These are phyloP conservation scores for Saccharomyces hybrid DNA, from an alignment of 1,139 yeast species.

Conservation along the genomic window DNA sequence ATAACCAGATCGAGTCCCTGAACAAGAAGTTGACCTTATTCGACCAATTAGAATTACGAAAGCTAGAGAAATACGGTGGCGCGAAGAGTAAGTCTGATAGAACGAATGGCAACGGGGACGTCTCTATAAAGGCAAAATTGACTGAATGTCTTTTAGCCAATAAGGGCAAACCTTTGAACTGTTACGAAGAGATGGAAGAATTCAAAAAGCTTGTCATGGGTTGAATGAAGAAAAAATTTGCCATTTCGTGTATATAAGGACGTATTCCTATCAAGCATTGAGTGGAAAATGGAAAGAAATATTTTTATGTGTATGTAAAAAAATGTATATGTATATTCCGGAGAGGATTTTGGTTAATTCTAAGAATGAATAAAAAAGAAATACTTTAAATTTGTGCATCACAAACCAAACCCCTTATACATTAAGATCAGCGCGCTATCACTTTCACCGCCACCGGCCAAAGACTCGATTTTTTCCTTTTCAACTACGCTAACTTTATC, in stretches of 20 bases:
- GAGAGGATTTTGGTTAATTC: neutral
- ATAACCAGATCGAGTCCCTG: constrained; percentile 40
- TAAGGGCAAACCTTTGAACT: constrained; percentile 68
- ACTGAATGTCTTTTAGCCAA: constrained; percentile 61
- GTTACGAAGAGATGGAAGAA: constrained; percentile 77
- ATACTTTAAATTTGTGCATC: constrained; percentile 1
- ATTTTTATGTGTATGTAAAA: neutral
- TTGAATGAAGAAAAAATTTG: neutral
- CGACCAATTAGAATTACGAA: constrained; percentile 33
- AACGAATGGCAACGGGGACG: neutral
- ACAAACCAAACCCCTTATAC: constrained; percentile 68
- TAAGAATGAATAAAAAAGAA: neutral
- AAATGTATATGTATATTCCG: neutral
- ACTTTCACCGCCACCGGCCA: constrained; percentile 97
- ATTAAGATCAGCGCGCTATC: constrained; percentile 87
- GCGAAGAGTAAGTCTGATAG: constrained; percentile 39
- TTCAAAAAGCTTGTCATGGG: constrained; percentile 43
- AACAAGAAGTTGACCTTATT: constrained; percentile 36
- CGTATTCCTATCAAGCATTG: neutral
- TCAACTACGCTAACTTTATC: constrained; percentile 75
- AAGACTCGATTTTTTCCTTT: constrained; percentile 69
- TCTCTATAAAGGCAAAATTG: constrained; percentile 33
- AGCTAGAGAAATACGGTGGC: constrained; percentile 26
- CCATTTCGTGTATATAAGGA: neutral
- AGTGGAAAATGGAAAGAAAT: neutral